These are phyloP conservation scores for Leptographium procerum DNA, from an alignment of 2,329 filamentous ascomycete genomes.

Conservation along the genomic window DNA sequence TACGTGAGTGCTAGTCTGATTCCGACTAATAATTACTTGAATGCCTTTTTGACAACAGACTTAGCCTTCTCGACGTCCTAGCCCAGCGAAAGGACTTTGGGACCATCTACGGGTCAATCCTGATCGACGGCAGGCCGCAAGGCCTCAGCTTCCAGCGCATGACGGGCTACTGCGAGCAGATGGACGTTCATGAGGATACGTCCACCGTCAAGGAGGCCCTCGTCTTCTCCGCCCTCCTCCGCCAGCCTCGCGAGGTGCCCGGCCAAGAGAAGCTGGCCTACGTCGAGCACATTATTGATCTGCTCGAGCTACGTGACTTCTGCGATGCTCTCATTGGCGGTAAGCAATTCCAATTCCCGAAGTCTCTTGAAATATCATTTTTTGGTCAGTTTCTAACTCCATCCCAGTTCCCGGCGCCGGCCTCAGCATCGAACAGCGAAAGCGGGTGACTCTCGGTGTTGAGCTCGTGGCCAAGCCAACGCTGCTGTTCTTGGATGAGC, in stretches of 20 bases:
- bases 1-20: constrained; percentile 38
- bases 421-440: constrained; percentile 41
- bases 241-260: constrained; percentile 54
- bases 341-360: neutral
- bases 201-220: constrained; percentile 68
- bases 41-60: neutral
- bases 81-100: constrained; percentile 72
- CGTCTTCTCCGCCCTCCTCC: constrained; percentile 60
- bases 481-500: constrained; percentile 50
- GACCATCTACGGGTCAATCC: constrained; percentile 60
- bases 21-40: too few species aligned
- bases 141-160: constrained; percentile 68
- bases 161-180: constrained; percentile 72
- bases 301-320: constrained; percentile 37
- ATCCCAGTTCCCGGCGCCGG: constrained; percentile 18
- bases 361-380: too few species aligned
- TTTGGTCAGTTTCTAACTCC: neutral
- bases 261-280: constrained; percentile 62
- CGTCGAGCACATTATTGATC: constrained; percentile 66
- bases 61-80: constrained; percentile 59
- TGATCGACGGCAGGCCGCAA: constrained; percentile 62
- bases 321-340: constrained; percentile 32
- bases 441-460: constrained; percentile 48
- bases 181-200: constrained; percentile 64
- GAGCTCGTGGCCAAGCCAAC: constrained; percentile 51